phyloP scores from a whole-genome alignment of 805 yeast species.

The Zygotorulaspora danielsina region DNA sequence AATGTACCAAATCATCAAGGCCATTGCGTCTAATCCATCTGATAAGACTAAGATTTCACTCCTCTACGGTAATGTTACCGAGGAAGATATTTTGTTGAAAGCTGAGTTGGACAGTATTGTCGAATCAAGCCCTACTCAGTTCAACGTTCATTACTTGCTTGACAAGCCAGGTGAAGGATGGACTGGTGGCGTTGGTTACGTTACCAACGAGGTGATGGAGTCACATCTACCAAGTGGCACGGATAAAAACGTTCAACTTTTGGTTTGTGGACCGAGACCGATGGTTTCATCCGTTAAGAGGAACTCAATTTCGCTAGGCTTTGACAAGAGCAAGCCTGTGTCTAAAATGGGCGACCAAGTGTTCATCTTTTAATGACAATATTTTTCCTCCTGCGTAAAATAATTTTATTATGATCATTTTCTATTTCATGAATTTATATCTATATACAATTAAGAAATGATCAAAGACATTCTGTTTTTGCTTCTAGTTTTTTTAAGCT shows the following conservation, averaged over 20 bases:
- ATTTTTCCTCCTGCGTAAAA: not conserved
- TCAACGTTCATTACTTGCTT: constrained; percentile 68
- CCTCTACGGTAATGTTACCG: constrained; percentile 76
- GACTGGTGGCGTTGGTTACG: constrained; percentile 75
- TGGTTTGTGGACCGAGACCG: constrained; percentile 92
- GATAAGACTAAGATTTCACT: constrained; percentile 74
- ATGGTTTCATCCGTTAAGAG: constrained; percentile 83
- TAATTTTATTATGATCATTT: not conserved
- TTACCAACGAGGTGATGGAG: constrained; percentile 69
- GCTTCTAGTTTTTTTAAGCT: not conserved
- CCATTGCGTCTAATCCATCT: constrained; percentile 68
- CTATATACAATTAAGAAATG: constrained; percentile 3
- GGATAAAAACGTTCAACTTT: constrained; percentile 51
- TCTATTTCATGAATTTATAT: constrained; percentile 1
- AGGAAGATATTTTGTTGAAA: constrained; percentile 73
- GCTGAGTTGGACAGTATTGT: constrained; percentile 71
- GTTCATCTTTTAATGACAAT: constrained; percentile 60
- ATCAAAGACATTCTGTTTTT: not conserved
- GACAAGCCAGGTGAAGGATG: constrained; percentile 61
- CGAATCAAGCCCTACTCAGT: constrained; percentile 50
- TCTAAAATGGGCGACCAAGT: constrained; percentile 88
- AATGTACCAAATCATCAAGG: constrained; percentile 87
- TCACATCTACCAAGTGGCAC: constrained; percentile 58
- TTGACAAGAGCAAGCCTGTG: constrained; percentile 78
- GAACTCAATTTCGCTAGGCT: constrained; percentile 71